These are phyloP conservation scores for Saccharata proteae DNA, from an alignment of 2,329 filamentous ascomycete species.

Conservation along the genomic window DNA sequence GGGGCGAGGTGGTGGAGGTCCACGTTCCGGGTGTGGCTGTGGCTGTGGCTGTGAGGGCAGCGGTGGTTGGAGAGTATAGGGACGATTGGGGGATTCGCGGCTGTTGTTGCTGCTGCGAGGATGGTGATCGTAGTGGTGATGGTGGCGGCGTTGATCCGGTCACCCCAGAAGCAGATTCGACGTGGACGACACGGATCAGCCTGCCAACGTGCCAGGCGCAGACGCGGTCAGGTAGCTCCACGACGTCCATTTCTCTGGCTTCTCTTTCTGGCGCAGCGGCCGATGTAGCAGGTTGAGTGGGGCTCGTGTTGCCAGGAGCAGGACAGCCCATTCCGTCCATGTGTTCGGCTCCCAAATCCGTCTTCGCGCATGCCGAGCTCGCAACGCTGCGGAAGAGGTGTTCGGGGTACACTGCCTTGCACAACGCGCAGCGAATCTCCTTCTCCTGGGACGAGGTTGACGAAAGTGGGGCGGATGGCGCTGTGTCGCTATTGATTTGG, in stretches of 20 bases:
- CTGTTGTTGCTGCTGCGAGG: background rate
- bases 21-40: conserved; percentile 11
- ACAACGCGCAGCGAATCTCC: conserved; percentile 18
- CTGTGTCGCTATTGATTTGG: too few species aligned
- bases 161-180: too few species aligned
- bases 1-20: conserved; percentile 14
- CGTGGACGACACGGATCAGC: conserved; percentile 15
- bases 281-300: background rate
- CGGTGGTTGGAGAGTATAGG: too few species aligned
- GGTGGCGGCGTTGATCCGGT: background rate
- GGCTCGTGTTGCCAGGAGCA: background rate
- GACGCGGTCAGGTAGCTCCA: conserved; percentile 18
- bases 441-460: too few species aligned
- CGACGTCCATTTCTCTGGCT: conserved; percentile 10
- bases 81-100: too few species aligned
- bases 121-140: background rate
- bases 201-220: conserved; percentile 24
- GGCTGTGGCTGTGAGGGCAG: background rate
- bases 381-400: conserved; percentile 20
- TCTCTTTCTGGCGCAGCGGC: background rate
- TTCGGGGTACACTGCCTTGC: conserved; percentile 18
- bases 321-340: background rate
- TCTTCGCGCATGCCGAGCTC: conserved; percentile 16
- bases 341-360: background rate
- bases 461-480: too few species aligned